Base-by-base conservation (phyloP, 441 rosid species). In the Populus hybrid region DNA sequence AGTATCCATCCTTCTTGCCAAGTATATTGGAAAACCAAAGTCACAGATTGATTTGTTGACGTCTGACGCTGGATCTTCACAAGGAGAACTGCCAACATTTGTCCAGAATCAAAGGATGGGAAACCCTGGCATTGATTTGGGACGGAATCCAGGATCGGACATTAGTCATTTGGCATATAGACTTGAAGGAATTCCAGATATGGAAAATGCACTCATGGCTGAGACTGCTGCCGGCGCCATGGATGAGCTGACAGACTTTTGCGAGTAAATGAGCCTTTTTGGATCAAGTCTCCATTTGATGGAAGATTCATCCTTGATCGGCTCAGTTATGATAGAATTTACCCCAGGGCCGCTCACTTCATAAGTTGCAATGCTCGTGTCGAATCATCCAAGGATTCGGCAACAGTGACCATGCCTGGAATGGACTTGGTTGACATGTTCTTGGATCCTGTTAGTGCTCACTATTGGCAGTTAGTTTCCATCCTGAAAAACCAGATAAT, bases 331-430 rank as follows among this genome's bases (percentile, higher is more conserved):
- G 84, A 88, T 10, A 88, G 79, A 57, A 69, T 84, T 32, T 85
- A 83, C 67, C 83, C 82, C 0, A 79, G 86, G 26, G 21, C 70
- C 26, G 77, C 8, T 72, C 87, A 80, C 36, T 84, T 86, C 32
- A 88, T 73, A 67, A 78, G 77, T 65, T 26, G 80, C 9, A 83
- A 79, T 73, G 84, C 86, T 40, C 86, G 86, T 2, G 28, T 88
- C 20, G 98, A 94, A 79, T 85, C 94, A n/a, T 92, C 98, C 5
- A 90, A 84, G 81, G 82, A 82, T 20, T 77, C 84, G 28, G 83
- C 78, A 3, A 74, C 84, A 4, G 86, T 92, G 40, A 61, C 81
- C 8, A 82, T 90, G 69, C 87, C 85, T 57, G 88, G 86, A 0
- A 11, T 77, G 14, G 59, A 61, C 32, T 72, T 94, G 83, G 81